Evolutionary conservation across 768 basidiomycete genomes (phyloP).

Genomic region (Clitopilus passeckerianus): DNA sequence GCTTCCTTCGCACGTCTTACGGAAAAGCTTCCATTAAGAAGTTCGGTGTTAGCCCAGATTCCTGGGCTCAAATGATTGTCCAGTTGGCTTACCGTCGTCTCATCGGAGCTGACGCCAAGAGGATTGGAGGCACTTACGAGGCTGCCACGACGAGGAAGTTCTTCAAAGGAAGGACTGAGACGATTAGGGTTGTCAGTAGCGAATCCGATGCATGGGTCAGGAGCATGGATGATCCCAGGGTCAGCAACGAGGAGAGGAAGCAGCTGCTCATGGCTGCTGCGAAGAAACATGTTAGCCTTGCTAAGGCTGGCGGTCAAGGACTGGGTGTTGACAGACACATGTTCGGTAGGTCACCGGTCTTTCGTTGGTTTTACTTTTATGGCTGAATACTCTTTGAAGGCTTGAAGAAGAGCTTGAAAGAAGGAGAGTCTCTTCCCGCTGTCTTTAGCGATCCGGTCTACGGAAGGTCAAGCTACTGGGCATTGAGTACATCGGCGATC

Average conservation of each 20-base stretch:
- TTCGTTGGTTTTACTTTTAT: neutral
- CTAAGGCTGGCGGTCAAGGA: conserved; percentile 58
- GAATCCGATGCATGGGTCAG: conserved; percentile 76
- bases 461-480: conserved; percentile 74
- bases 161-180: conserved; percentile 88
- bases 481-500: conserved; percentile 84
- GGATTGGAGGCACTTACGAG: conserved; percentile 86
- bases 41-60: conserved; percentile 88
- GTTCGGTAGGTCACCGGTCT: conserved; percentile 52
- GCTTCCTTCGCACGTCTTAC: conserved; percentile 63
- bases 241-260: conserved; percentile 38
- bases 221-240: conserved; percentile 59
- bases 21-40: conserved; percentile 85
- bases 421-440: conserved; percentile 60
- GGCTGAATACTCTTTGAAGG: conserved; percentile 33
- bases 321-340: conserved; percentile 86
- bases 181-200: conserved; percentile 77
- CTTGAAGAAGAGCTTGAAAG: conserved; percentile 60
- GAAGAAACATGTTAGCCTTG: conserved; percentile 61
- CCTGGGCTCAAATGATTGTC: conserved; percentile 90
- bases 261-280: conserved; percentile 54
- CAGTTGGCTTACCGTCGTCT: conserved; percentile 86
- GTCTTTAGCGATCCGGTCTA: conserved; percentile 76
- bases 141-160: conserved; percentile 88
- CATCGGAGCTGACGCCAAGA: conserved; percentile 37